Evolutionary conservation across 2,329 filamentous ascomycete genomes (phyloP), one percentile per base, ranked within the genome.

Genomic region (Aspergillus hortae): DNA sequence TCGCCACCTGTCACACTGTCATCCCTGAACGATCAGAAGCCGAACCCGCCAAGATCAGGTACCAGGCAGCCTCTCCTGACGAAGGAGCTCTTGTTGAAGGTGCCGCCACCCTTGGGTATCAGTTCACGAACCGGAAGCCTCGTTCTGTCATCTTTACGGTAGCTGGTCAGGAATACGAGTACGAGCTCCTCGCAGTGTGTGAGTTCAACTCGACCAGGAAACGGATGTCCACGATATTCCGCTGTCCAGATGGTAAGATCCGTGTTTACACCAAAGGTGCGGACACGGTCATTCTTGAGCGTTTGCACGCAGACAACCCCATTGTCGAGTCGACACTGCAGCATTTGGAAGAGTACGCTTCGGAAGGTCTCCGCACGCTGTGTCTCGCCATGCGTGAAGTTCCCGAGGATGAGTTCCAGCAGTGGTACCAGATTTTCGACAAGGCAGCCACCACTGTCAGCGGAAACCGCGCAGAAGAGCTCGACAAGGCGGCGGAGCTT

Each of bases 201-300:
- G 94, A 99, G 71, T 99, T 99, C 79, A 99, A 99, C 74, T 97
- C 94, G 1, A 94, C 91, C 7, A 82, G 94, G 63, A 99, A 99
- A 77, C 82, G 94, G 60, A 99, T 99, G 94, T 97, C 94, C 6
- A 89, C 92, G 19, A 95, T 99, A 60, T 96, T 95, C 76, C 86
- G 95, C 48, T 96, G 92, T 66, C 94, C 94, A 0, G 92, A 97
- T 74, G 94, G 94, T 56, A 96, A 94, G 75, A 88, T 99, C 54
- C 82, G 94, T 46, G 86, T 90, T 62, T 99, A 96, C 73, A 92
- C 87, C 75, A 99, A 99, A 75, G 94, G 94, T 62, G 94, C 94
- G 43, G 94, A 99, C 69, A 99, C 94, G 1, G 94, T 99, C 46
- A 99, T 99, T 61, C 76, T 99, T 48, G 95, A 99, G 70, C 88